Conservation (phyloP, 2,329 filamentous ascomycete species). For the Setomelanomma holmii region DNA sequence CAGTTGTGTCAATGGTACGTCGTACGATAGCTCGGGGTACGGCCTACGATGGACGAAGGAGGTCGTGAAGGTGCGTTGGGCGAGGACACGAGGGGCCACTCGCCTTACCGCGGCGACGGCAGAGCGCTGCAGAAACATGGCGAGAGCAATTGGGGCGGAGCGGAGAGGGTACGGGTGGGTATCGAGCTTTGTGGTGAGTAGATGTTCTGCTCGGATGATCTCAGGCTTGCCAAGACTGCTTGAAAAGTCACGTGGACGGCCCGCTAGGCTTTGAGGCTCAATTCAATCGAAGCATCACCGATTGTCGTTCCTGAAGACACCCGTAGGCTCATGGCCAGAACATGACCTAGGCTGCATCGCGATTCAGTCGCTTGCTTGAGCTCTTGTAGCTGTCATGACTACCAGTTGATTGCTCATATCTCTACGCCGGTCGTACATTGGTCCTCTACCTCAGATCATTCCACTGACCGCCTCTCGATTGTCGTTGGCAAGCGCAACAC, state of each 20-base stretch:
- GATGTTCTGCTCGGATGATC: conserved; percentile 29
- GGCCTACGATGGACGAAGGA: conserved; percentile 56
- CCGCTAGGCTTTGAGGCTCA: conserved; percentile 1
- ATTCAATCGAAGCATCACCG: neutral
- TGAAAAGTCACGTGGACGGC: conserved; percentile 15
- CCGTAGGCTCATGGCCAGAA: conserved; percentile 3
- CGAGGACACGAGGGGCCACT: conserved; percentile 50
- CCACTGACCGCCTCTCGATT: no score
- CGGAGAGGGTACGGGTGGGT: conserved; percentile 40
- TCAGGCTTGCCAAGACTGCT: conserved; percentile 26
- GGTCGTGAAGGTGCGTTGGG: conserved; percentile 56
- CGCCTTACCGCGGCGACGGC: conserved; percentile 57
- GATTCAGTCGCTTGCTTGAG: neutral
- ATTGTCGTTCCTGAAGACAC: conserved; percentile 1
- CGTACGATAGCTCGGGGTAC: conserved; percentile 38
- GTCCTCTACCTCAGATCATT: no score
- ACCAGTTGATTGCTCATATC: neutral
- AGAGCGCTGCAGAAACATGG: conserved; percentile 60
- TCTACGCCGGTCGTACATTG: neutral
- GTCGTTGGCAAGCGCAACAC: no score
- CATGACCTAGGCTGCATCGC: conserved; percentile 8
- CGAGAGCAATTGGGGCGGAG: conserved; percentile 47
- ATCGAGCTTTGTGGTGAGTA: conserved; percentile 37
- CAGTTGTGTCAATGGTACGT: conserved; percentile 38
- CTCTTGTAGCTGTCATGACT: neutral